Evolutionary conservation across 352 stramenopile genomes (phyloP), one percentile per base, ranked within the genome.

Genomic region (Phytophthora parvispora): DNA sequence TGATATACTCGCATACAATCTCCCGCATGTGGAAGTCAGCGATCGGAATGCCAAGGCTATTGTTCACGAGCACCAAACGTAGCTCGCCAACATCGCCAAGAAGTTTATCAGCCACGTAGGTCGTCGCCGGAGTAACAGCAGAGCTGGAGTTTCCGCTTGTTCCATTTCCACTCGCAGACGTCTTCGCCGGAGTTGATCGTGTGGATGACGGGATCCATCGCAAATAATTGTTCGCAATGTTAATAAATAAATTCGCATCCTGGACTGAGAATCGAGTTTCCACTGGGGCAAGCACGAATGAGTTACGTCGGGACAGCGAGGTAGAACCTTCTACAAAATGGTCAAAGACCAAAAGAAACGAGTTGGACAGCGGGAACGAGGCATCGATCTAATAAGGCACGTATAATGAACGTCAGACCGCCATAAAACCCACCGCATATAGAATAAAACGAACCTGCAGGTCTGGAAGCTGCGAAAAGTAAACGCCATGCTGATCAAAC

Each of bases 151-250:
- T 28, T 50, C 36, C 56, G 32, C 29, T 73, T 31, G 54, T 64
- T 6, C 43, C 34, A 22, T 25, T 60, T 42, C 36, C 40, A 43
- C 13, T 63, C 31, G 58, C 6, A 61, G 28, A 54, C n/a, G 16
- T 13, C 18, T 54, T 78, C 10, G 31, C 4, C 3, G 69, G 51
- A 58, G 34, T 55, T 15, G 56, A 65, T n/a, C 51, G 64, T 59
- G 61, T 58, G 18, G 73, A 43, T 8, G 60, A 60, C 22, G 78
- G 58, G 47, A 89, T 78, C 66, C 78, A 85, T 32, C 78, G 74
- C n/a, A 94, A 36, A 59, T 95, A 97, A 55, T 95, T 97, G 73
- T 97, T 90, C 25, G 87, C 74, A 54, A 97, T 96, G 49, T 89
- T 90, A 38, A 92, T 65, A 60, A 97, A 95, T 51, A 97, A 64